A percentile compares a stretch with the other conserved stretches of the same genome.
phyloP scores from a whole-genome alignment of 495 filamentous ascomycete genomes.

The Opeltia flavorubescens region DNA sequence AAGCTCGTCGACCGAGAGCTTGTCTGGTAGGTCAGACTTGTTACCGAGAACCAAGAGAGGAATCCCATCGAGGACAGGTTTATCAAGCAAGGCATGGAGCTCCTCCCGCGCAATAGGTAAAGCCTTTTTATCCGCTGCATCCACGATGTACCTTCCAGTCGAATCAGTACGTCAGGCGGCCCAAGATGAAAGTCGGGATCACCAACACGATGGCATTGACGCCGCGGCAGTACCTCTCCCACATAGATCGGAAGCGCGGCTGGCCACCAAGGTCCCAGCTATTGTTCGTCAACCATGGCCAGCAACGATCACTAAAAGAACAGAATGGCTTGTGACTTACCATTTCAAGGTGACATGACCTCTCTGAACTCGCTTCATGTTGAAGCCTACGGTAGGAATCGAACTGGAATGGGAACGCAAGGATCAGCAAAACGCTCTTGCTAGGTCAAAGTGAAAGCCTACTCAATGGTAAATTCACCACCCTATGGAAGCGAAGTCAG shows the following conservation, averaged over 20 bases:
- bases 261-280: constrained; percentile 97
- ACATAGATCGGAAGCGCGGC: constrained; percentile 95
- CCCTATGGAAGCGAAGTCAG: constrained; percentile 43
- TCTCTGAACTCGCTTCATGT: constrained; percentile 96
- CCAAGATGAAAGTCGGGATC: neutral
- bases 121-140: constrained; percentile 69
- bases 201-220: constrained; percentile 90
- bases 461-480: constrained; percentile 98
- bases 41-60: constrained; percentile 94
- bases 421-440: constrained; percentile 3
- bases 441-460: constrained; percentile 27
- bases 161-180: constrained; percentile 9
- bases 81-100: constrained; percentile 75
- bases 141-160: constrained; percentile 67
- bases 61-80: constrained; percentile 75
- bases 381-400: constrained; percentile 96
- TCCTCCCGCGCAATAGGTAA: constrained; percentile 85
- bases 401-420: constrained; percentile 46
- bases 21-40: constrained; percentile 83
- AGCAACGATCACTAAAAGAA: constrained; percentile 5
- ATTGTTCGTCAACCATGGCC: constrained; percentile 13
- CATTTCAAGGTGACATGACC: constrained; percentile 98
- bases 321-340: constrained; percentile 27
- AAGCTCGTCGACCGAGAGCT: constrained; percentile 82
- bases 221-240: constrained; percentile 95